phyloP scores from a whole-genome alignment of 257 asterid species.

The Parsonsia alboflavescens region DNA sequence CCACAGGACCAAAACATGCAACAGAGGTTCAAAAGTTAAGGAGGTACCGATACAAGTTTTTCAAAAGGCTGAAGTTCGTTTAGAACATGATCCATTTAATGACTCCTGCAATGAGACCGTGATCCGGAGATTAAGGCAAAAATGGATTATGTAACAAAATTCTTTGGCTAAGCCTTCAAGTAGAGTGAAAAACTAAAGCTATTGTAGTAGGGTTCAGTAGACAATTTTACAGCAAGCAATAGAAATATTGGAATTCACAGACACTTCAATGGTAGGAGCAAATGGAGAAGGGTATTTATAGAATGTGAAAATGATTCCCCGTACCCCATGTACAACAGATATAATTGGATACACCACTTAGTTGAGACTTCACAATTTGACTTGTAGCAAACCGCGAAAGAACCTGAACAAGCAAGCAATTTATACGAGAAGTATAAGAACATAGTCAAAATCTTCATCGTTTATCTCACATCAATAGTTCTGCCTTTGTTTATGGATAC shows the following conservation, averaged over 20 bases:
- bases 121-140: neutral
- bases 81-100: neutral
- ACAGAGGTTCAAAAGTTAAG: no score
- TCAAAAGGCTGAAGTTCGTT: neutral
- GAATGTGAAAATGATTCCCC: conserved; percentile 14
- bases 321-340: conserved; percentile 12
- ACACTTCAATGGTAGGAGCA: conserved; percentile 7
- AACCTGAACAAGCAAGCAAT: conserved; percentile 7
- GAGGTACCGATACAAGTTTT: conserved; percentile 7
- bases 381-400: conserved; percentile 11
- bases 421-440: conserved; percentile 14
- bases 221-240: neutral
- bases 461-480: conserved; percentile 22
- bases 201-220: conserved; percentile 19
- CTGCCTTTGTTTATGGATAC: conserved; percentile 10
- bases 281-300: conserved; percentile 14
- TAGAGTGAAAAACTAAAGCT: conserved; percentile 2
- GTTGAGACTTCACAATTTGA: conserved; percentile 10
- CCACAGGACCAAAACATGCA: no score
- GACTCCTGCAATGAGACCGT: neutral
- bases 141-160: neutral
- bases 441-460: conserved; percentile 18
- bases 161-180: neutral
- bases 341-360: conserved; percentile 11
- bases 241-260: conserved; percentile 9